Conservation (phyloP, 1,284 basidiomycete genomes). For the Fomes fomentarius region DNA sequence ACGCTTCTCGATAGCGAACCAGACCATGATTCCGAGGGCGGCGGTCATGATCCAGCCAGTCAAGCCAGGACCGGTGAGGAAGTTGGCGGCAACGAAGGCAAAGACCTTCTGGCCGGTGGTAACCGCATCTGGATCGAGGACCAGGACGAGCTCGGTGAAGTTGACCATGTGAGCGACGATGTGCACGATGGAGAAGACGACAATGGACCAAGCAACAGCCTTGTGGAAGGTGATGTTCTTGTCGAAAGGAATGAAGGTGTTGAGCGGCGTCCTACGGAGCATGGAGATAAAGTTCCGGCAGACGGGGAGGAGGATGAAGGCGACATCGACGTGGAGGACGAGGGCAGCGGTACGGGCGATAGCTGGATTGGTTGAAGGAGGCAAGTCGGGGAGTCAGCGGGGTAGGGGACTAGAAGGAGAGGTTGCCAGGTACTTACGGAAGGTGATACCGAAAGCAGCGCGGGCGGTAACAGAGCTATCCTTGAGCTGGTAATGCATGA, state of each 20-base stretch:
- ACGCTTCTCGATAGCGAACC: conserved; percentile 79
- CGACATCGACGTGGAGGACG: conserved; percentile 84
- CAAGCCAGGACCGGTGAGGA: conserved; percentile 84
- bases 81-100: conserved; percentile 77
- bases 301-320: conserved; percentile 89
- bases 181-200: conserved; percentile 74
- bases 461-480: conserved; percentile 75
- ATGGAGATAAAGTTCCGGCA: conserved; percentile 91
- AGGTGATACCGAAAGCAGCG: conserved; percentile 71
- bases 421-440: conserved; percentile 55
- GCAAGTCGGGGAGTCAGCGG: not conserved
- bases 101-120: conserved; percentile 58
- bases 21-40: conserved; percentile 76
- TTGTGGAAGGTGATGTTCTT: conserved; percentile 90
- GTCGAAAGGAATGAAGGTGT: conserved; percentile 87
- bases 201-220: conserved; percentile 85
- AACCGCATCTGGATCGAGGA: conserved; percentile 52
- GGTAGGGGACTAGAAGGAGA: not conserved
- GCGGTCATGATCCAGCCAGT: conserved; percentile 92
- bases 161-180: conserved; percentile 81
- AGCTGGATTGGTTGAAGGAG: conserved; percentile 43
- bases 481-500: conserved; percentile 76
- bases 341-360: conserved; percentile 85
- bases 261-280: conserved; percentile 80
- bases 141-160: conserved; percentile 69